Percentiles rank a stretch among this genome's conserved stretches.
phyloP scores from a whole-genome alignment of 305 asterid genomes.

The Fraxinus floribunda region DNA sequence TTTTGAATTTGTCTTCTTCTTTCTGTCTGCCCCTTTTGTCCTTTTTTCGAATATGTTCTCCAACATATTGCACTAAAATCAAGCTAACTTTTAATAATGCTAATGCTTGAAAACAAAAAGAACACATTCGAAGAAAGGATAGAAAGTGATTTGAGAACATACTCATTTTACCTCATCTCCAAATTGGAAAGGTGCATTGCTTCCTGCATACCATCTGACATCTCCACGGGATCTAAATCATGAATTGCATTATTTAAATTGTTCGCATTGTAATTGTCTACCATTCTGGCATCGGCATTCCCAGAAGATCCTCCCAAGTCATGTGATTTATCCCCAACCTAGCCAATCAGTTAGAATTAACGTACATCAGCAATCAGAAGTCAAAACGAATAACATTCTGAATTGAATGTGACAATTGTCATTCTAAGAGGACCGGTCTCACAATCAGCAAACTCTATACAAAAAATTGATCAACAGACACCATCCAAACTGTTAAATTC shows the following conservation, averaged over 20 bases:
- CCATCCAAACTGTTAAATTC: not conserved
- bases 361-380: constrained; percentile 25
- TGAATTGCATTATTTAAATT: constrained; percentile 45
- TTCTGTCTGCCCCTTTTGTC: not conserved
- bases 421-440: not conserved
- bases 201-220: constrained; percentile 98
- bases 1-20: not conserved
- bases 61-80: not conserved
- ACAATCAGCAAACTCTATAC: not conserved
- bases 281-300: constrained; percentile 61
- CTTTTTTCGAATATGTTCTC: not conserved
- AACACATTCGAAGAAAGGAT: not conserved
- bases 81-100: not conserved
- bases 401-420: constrained; percentile 8
- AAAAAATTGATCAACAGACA: constrained; percentile 1
- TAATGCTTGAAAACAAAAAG: not conserved
- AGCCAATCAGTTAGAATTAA: constrained; percentile 41
- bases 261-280: constrained; percentile 45
- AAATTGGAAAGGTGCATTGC: constrained; percentile 94
- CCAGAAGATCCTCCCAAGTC: constrained; percentile 72
- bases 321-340: constrained; percentile 69
- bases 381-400: constrained; percentile 13
- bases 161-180: constrained; percentile 94
- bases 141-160: constrained; percentile 34
- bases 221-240: constrained; percentile 90